Evolutionary conservation across 257 asterid species (phyloP), one percentile per base, ranked within the genome.

Genomic region (Sherardia arvensis): DNA sequence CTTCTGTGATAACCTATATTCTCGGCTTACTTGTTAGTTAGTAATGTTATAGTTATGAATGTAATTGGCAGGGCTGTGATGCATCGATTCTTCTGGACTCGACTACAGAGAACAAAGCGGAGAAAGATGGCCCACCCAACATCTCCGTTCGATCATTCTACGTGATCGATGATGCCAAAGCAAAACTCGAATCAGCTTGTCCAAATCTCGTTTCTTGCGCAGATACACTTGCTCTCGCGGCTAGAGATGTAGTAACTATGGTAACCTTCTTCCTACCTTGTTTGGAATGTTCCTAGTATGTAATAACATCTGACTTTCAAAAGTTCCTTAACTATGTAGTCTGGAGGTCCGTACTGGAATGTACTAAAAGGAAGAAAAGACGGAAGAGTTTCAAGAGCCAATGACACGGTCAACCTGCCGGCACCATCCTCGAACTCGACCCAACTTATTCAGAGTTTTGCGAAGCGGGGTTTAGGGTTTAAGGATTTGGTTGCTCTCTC

Each of bases 81-180:
- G 97, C 94, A 10, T 90, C 95, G 5, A 84, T 90, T 12, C 66
- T 87, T 70, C 74, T 90, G 61, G 88, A 87, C 60, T 90, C 95
- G 23, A 87, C 87, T 18, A 76, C 74, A n/a, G 79, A 57, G 57
- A 81, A 80, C 80, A 74, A 77, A 77, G 86, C 95, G 29, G 95
- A 87, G 80, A 90, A 90, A 70, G 95, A 85, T 53, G 97, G 90
- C 9, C 89, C 86, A 27, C 95, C 92, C 0, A 85, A 87, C 61
- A 8, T 81, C 62, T 87, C 95, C 29, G 72, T 87, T 14, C 67
- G 88, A 58, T 83, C 91, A 61, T 83, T 87, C 73, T 73, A 83
- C 30, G 91, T 83, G 48, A 85, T 90, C n/a, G 94, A 87, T 36
- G 77, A 73, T 2, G 95, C 88, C 15, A 87, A 90, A 73, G 36